Conservation (phyloP, 768 basidiomycete genomes). For the Coprinopsis strossmayeri region DNA sequence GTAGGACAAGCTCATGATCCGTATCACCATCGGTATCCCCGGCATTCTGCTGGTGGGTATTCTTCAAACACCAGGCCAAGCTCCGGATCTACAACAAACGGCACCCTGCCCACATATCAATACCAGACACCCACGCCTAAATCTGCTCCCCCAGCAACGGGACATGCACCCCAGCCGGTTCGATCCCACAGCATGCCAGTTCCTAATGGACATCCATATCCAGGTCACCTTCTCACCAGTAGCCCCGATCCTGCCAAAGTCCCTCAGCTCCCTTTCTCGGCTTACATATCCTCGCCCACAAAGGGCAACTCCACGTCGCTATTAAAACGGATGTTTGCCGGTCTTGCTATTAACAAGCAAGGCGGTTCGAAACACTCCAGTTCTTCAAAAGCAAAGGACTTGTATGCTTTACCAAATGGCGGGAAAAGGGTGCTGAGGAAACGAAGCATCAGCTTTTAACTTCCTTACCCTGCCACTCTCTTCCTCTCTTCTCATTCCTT, state of each 20-base stretch:
- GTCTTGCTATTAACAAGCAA: constrained; percentile 12
- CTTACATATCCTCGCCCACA: constrained; percentile 12
- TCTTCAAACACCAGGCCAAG: constrained; percentile 7
- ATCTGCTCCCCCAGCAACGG: constrained; percentile 2
- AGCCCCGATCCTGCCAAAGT: constrained; percentile 1
- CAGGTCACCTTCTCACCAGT: neutral
- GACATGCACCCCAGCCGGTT: constrained; percentile 9
- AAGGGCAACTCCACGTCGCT: constrained; percentile 11
- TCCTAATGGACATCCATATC: constrained; percentile 9
- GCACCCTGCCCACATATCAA: constrained; percentile 2
- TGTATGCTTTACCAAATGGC: neutral
- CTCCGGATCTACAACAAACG: constrained; percentile 9
- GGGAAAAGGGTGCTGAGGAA: constrained; percentile 5
- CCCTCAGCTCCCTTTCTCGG: constrained; percentile 12
- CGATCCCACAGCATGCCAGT: constrained; percentile 12
- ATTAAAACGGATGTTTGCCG: constrained; percentile 15
- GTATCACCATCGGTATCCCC: constrained; percentile 7
- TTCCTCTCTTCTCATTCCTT: neutral
- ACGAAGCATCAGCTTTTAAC: constrained; percentile 9
- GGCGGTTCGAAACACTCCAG: neutral
- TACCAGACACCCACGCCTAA: neutral
- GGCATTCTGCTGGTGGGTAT: constrained; percentile 8
- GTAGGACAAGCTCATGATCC: constrained; percentile 6
- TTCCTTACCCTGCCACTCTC: neutral
- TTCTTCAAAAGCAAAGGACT: constrained; percentile 2